phyloP scores from a whole-genome alignment of 805 yeast genomes.

The Maudiozyma bulderi region DNA sequence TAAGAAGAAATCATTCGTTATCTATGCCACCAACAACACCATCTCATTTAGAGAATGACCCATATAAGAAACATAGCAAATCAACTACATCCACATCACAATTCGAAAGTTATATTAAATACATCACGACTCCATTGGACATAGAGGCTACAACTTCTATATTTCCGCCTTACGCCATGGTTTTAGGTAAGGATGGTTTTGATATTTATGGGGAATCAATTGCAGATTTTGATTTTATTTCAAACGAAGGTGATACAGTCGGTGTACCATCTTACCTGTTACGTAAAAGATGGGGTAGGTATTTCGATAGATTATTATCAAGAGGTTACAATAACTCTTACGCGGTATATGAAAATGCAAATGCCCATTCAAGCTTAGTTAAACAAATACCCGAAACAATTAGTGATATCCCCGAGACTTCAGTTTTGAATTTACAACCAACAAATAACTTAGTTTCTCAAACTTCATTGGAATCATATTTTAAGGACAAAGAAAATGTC shows the following conservation, averaged over 20 bases:
- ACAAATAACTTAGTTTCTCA: not conserved
- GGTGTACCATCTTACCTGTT: slow-evolving; percentile 52
- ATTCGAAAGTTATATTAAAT: slow-evolving; percentile 64
- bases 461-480: not conserved
- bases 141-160: slow-evolving; percentile 59
- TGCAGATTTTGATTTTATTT: slow-evolving; percentile 62
- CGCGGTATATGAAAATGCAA: slow-evolving; percentile 22
- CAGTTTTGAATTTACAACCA: not conserved
- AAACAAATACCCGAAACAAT: not conserved
- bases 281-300: slow-evolving; percentile 69
- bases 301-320: slow-evolving; percentile 52
- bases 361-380: slow-evolving; percentile 9
- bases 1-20: not conserved
- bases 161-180: slow-evolving; percentile 68
- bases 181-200: slow-evolving; percentile 65
- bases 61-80: slow-evolving; percentile 6
- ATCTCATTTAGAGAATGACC: not conserved
- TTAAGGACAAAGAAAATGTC: not conserved
- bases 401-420: not conserved
- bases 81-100: slow-evolving; percentile 17
- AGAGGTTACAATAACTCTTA: slow-evolving; percentile 54
- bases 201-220: slow-evolving; percentile 54
- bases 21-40: not conserved
- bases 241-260: slow-evolving; percentile 60
- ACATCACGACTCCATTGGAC: slow-evolving; percentile 62